These are phyloP conservation scores for Coprinellus micaceus DNA, from an alignment of 768 basidiomycete genomes.

Conservation along the genomic window DNA sequence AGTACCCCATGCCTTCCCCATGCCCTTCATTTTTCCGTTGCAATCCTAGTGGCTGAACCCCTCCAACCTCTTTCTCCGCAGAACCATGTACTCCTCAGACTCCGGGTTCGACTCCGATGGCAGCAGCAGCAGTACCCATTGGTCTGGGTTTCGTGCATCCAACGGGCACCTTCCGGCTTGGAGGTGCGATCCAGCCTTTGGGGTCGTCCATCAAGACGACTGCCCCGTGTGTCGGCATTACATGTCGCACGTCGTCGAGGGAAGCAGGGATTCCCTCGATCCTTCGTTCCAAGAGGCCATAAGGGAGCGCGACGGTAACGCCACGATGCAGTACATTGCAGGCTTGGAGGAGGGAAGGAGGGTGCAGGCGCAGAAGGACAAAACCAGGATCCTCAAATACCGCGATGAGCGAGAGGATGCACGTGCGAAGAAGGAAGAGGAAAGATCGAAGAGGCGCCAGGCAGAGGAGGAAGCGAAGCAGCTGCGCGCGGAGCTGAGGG, in stretches of 20 bases:
- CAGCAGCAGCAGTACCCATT: not conserved
- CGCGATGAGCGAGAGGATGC: slow-evolving; percentile 22
- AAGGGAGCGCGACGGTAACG: slow-evolving; percentile 10
- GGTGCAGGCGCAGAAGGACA: slow-evolving; percentile 13
- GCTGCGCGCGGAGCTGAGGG: slow-evolving; percentile 16
- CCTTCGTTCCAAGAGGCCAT: slow-evolving; percentile 12
- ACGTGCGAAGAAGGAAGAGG: too few species aligned
- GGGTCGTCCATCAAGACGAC: slow-evolving; percentile 14
- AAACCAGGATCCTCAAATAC: slow-evolving; percentile 13
- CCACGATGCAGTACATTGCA: slow-evolving; percentile 11
- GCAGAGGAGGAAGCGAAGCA: slow-evolving; percentile 14
- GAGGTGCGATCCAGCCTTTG: slow-evolving; percentile 14
- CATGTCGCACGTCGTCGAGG: slow-evolving; percentile 13
- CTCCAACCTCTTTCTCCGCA: too few species aligned
- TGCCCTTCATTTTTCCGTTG: not conserved
- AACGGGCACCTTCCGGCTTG: not conserved
- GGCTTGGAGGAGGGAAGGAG: slow-evolving; percentile 16
- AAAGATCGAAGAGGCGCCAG: slow-evolving; percentile 1
- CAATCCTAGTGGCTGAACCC: not conserved
- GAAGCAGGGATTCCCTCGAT: slow-evolving; percentile 3
- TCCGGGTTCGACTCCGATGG: not conserved
- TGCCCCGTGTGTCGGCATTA: slow-evolving; percentile 15
- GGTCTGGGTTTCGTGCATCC: not conserved
- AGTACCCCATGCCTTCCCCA: not conserved
- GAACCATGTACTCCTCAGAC: slow-evolving; percentile 2